Base-by-base conservation (phyloP, 2,329 filamentous ascomycete species). In the Trichoderma hamatum region DNA sequence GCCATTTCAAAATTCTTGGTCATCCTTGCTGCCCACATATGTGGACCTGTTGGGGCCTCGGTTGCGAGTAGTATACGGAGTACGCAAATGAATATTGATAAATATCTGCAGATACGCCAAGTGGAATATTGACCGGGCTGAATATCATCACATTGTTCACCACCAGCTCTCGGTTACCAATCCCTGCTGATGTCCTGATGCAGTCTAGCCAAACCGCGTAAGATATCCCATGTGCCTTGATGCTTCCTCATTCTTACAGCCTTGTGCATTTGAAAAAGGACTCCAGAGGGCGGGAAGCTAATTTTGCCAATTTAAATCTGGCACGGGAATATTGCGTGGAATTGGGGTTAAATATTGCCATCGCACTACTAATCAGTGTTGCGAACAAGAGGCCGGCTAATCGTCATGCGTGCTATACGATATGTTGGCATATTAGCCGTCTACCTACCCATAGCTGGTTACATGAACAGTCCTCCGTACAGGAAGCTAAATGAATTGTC, bases 1-100 rank as follows among this genome's bases (percentile, higher is more conserved):
- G 36, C 26, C 28, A 66, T 58, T 58, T 58, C 52, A 46, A 54
- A 66, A 58, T 46, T 34, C 39, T 66, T 49, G 51, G 52, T 58
- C 19, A 58, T 34, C 26, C 39, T 13, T 66, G 34, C 26, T n/a
- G 30, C n/a, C 46, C 14, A 24, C 36, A 24, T 34, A 43, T 34
- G 36, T 66, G 36, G 63, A 43, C 43, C 52, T 19, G 14, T 28
- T 66, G 36, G 62, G 26, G 13, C 52, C 51, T 32, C 54, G 26
- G n/a, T 30, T 39, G 28, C 36, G 11, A 52, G 28, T 21, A 26
- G n/a, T n/a, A n/a, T n/a, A n/a, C n/a, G n/a, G n/a, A n/a, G n/a
- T 30, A n/a, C 39, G 1, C 39, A 55, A 55, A 43, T 65, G 16
- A 36, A 11, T 36, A 21, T 28, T 43, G 46, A 6, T 16, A 30